Evolutionary conservation across 768 basidiomycete genomes (phyloP), one percentile per base, ranked within the genome.

Genomic region (Termitomyces sp.): DNA sequence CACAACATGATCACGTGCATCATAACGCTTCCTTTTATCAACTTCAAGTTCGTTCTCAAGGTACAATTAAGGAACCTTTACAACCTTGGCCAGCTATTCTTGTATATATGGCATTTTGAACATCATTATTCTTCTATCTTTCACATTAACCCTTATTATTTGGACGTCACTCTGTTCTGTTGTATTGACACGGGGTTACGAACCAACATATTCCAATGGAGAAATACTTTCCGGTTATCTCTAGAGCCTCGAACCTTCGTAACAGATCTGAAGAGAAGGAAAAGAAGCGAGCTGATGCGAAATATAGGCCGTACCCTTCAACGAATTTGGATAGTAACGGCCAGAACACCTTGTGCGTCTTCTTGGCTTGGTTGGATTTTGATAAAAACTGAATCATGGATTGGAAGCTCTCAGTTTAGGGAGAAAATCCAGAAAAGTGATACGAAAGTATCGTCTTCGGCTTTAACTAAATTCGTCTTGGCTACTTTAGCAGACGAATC

Each of bases 391-490:
- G 46, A 49, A 64, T 51, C 62, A 8, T 44, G 43, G 39, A 42
- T 5, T 18, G 41, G 34, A 50, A 60, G 59, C 13, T 55, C 39
- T 46, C 53, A 26, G 29, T 59, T 58, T 10, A 60, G 59, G 13
- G 50, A 58, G 26, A n/a, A 63, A 46, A 57, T 64, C 12, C 58
- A 60, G 20, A 51, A 58, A 22, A 61, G 49, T 29, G 57, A 58
- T 16, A 56, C 36, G n/a, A 59, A 60, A 50, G 70, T 75, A 4
- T 79, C 80, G 20, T 65, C 72, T 0, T 62, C 74, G 31, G 70
- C 72, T n/a, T 65, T 88, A 39, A 89, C 83, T 13, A 83, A 75
- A 54, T 78, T 83, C 54, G 69, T 92, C 14, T 67, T 92, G 42
- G 76, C 71, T 29, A 89, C 85, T 0, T 75, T 94, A 46, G 68